These are phyloP conservation scores for Epicoccum sorghinum DNA, from an alignment of 2,329 filamentous ascomycete genomes.

Conservation along the genomic window DNA sequence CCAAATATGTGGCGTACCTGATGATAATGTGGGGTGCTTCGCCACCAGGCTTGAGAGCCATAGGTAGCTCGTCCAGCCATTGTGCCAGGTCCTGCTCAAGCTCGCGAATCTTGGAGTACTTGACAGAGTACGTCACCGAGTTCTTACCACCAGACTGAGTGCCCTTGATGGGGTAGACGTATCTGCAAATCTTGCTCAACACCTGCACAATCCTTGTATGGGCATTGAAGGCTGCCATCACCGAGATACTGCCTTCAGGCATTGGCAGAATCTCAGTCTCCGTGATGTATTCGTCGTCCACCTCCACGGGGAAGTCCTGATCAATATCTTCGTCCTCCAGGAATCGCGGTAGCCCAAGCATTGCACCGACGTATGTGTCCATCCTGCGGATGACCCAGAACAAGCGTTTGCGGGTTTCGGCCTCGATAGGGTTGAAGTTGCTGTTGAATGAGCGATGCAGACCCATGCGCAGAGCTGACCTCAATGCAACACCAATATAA, in stretches of 20 bases:
- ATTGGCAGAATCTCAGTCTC: conserved; percentile 58
- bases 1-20: conserved; percentile 62
- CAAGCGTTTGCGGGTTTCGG: conserved; percentile 57
- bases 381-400: conserved; percentile 60
- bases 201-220: conserved; percentile 64
- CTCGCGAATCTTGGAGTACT: conserved; percentile 68
- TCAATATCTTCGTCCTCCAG: conserved; percentile 58
- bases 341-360: conserved; percentile 57
- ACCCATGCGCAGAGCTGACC: conserved; percentile 58
- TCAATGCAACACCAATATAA: conserved; percentile 58
- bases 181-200: conserved; percentile 66
- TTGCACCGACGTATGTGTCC: conserved; percentile 59
- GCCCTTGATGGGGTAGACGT: conserved; percentile 68
- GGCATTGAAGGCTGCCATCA: conserved; percentile 66
- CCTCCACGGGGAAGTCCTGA: conserved; percentile 54
- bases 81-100: conserved; percentile 67
- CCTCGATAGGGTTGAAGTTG: conserved; percentile 56
- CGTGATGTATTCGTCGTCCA: conserved; percentile 59
- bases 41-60: conserved; percentile 77
- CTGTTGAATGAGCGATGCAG: conserved; percentile 56
- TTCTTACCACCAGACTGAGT: conserved; percentile 45
- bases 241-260: conserved; percentile 60
- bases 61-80: conserved; percentile 72
- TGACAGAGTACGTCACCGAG: conserved; percentile 64
- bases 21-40: conserved; percentile 77